Base-by-base conservation (phyloP, 2,329 filamentous ascomycete species). In the Ambrosiella cleistominuta region DNA sequence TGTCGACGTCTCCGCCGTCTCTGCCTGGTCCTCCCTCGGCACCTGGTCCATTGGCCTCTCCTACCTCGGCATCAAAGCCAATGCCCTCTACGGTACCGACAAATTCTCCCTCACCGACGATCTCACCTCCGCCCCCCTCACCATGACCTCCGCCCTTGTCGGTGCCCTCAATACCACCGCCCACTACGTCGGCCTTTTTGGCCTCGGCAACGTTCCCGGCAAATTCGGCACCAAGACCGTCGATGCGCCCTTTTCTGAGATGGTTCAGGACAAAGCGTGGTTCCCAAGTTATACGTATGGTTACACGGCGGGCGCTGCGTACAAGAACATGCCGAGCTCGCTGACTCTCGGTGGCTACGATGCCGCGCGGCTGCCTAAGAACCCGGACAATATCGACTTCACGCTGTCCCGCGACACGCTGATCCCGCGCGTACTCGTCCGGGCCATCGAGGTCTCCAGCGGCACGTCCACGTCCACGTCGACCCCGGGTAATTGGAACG, bases 261-360 rank as follows among this genome's bases (percentile, higher is more conserved):
- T 84, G 56, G 77, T 85, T 49, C 76, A 81, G 65, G 68, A 74
- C 9, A 73, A 76, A 59, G 77, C 77, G 7, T 71, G 70, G 59
- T 85, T 88, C 53, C 81, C 84, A 1, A 88, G 85, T 66, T 74
- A 86, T 62, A 86, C 82, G 47, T 88, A 85, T 66, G 84, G 82
- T 56, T 89, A 83, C 66, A 88, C 85, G 2, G 85, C 85, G 45
- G 86, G 86, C 13, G 83, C 83, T n/a, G 76, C 77, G 61, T 88
- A 88, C 65, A 75, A 58, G 39, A 57, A 59, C 36, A 57, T 70
- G 7, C 74, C 77, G 8, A 73, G 74, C 42, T 82, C 80, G 37
- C 68, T 88, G 51, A 85, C 81, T 0, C 70, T 89, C 8, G 85
- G 86, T 19, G 69, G 86, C 36, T 87, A 83, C 65, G 85, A 88